These are phyloP conservation scores for Volvox africanus DNA, from an alignment of 139 green algal species.

Conservation along the genomic window DNA sequence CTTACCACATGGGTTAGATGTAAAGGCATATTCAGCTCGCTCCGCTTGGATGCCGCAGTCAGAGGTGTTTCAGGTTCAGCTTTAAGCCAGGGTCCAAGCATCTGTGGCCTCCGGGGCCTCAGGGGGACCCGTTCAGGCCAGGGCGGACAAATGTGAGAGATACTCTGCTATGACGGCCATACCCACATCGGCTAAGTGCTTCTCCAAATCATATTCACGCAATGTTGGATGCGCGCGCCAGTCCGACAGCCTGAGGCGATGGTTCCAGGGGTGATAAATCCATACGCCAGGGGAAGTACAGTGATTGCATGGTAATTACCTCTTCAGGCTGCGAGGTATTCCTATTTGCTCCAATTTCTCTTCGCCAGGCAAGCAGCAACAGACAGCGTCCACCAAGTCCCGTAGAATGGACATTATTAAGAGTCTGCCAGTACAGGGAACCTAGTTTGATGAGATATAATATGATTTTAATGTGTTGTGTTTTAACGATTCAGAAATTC, in stretches of 20 bases:
- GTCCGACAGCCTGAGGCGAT: background rate
- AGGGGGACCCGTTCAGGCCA: too few relatives aligned
- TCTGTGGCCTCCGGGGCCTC: too few relatives aligned
- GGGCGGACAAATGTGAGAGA: too few relatives aligned
- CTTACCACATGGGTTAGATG: too few relatives aligned
- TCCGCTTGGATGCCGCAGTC: too few relatives aligned
- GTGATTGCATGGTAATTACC: background rate
- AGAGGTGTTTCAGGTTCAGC: too few relatives aligned
- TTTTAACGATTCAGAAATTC: too few relatives aligned
- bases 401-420: conserved; percentile 1
- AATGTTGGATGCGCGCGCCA: conserved; percentile 52
- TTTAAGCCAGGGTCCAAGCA: too few relatives aligned
- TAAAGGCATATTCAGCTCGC: too few relatives aligned
- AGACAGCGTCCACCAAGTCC: background rate
- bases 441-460: background rate
- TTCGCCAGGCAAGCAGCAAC: conserved; percentile 4
- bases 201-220: conserved; percentile 40
- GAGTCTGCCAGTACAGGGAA: background rate
- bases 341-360: background rate
- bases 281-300: background rate
- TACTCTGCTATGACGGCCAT: too few relatives aligned
- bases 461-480: too few relatives aligned
- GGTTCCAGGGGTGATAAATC: background rate
- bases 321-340: background rate
- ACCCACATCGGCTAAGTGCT: conserved; percentile 51